Conservation (phyloP, 495 filamentous ascomycete genomes). For the Patellaria atrata region DNA sequence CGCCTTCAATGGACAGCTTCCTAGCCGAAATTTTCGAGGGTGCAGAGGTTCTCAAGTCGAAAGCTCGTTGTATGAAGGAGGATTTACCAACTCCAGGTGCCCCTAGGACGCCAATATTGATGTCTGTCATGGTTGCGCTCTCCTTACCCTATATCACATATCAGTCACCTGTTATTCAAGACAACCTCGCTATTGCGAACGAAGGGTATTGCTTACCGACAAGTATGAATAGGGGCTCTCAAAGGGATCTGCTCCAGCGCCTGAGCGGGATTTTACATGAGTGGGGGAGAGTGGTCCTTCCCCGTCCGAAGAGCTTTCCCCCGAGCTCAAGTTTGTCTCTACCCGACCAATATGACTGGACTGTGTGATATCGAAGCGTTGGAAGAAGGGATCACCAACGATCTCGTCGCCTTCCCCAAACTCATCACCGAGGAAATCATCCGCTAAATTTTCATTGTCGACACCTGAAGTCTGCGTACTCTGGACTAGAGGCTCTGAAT, state of each 20-base stretch:
- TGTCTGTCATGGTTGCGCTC: slow-evolving; percentile 38
- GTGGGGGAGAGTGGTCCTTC: slow-evolving; percentile 21
- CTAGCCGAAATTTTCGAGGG: slow-evolving; percentile 41
- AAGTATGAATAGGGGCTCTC: too few species aligned
- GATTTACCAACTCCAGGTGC: slow-evolving; percentile 73
- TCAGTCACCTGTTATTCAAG: not conserved
- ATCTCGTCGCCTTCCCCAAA: slow-evolving; percentile 20
- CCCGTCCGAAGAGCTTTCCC: slow-evolving; percentile 17
- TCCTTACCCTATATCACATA: slow-evolving; percentile 10
- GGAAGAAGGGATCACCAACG: slow-evolving; percentile 21
- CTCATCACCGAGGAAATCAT: slow-evolving; percentile 5
- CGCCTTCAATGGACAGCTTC: slow-evolving; percentile 62
- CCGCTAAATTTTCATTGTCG: slow-evolving; percentile 8
- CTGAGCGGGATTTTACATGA: slow-evolving; percentile 9
- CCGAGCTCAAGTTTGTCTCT: slow-evolving; percentile 10
- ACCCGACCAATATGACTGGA: slow-evolving; percentile 1
- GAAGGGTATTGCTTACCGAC: slow-evolving; percentile 10
- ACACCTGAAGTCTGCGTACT: slow-evolving; percentile 11
- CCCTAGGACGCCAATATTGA: slow-evolving; percentile 81
- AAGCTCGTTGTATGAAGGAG: slow-evolving; percentile 68
- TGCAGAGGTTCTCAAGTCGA: slow-evolving; percentile 50
- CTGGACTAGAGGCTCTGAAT: slow-evolving; percentile 20
- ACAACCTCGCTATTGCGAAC: too few species aligned
- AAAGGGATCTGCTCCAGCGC: slow-evolving; percentile 3
- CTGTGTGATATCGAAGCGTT: slow-evolving; percentile 18